Evolutionary conservation across 2,329 filamentous ascomycete species (phyloP), one percentile per base, ranked within the genome.

Genomic region (Monilinia vaccinii-corymbosi): DNA sequence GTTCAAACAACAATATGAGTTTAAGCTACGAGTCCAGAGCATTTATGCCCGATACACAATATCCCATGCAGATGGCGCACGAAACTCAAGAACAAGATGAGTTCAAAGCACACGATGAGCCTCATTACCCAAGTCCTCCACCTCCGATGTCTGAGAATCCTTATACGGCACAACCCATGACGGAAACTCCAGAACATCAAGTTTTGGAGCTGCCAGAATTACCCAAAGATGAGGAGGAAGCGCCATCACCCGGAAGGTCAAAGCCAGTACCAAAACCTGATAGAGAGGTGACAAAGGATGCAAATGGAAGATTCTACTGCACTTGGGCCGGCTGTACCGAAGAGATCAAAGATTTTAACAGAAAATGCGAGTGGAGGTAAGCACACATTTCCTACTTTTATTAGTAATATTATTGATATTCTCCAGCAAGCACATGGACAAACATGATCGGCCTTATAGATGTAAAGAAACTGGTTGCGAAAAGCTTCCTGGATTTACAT

Each of bases 361-460:
- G 91, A 64, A 93, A 90, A 67, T 96, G 92, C 76, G 92, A 96
- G 76, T 97, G 90, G 90, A 68, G 66, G 52, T 67, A 95, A 88
- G 91, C 94, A 60, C 36, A 28, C 48, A 44, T 32, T 56, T 59
- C 74, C 66, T 74, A 63, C 16, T 2, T 34, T 28, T 4, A 36
- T 34, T 23, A 34, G 18, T 34, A 34, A 38, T 13, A 36, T 51
- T 21, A 47, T 42, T 59, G 23, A 56, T 14, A 16, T 32, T 34
- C 11, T 11, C 18, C 65, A 96, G 91, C 72, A 97, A 97, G 76
- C 93, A 97, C 73, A 97, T 97, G 92, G 93, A 97, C 76, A 96
- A 96, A 73, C 93, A 97, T 72, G 91, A 96, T 67, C 82, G 93
- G 14, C 93, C 93, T 1, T 97, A 97, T 72, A 89, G 91, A 69